Evolutionary conservation across 768 basidiomycete species (phyloP), one percentile per base, ranked within the genome.

Genomic region (Hypsizygus marmoreus): DNA sequence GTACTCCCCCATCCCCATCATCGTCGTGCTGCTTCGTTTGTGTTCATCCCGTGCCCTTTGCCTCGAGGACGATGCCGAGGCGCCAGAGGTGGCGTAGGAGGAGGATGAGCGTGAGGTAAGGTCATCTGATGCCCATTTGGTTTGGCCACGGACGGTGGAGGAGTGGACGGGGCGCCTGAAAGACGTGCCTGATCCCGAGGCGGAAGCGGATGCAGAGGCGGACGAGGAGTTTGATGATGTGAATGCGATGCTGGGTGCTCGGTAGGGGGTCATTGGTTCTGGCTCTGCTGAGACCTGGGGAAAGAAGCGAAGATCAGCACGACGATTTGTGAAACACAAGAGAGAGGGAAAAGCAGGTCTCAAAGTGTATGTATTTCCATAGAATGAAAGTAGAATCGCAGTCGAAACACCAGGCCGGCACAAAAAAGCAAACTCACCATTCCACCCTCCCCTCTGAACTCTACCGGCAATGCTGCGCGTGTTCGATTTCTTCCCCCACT

Each of bases 51-150:
- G 23, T 14, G 13, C 37, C 37, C 19, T 25, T 23, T 35, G 17
- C 34, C 22, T 35, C 17, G 14, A 17, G 12, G 20, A 19, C 20
- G 22, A 10, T 34, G 20, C 12, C 2, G 36, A 43, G n/a, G 31
- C 6, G 36, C n/a, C n/a, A 10, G 32, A 12, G 34, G 29, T 22
- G 19, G 35, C 11, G 26, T 28, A 24, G 43, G 22, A 5, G 31
- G 24, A 6, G 41, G 16, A 10, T 31, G 23, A 6, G 41, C 19
- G 16, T 23, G 26, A 28, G 34, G 37, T 19, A 37, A 57, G 16
- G 55, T 82, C 80, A 46, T 77, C 80, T 13, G 77, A 79, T 24
- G 73, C 56, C 79, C 79, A 81, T 32, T 78, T 65, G 12, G 75
- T 70, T 54, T 79, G 80, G 51, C 80, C 75, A 25, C 20, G 45